Evolutionary conservation across 202 grass and related monocot genomes (phyloP).

Genomic region (Bolboschoenoplectus hybrid): DNA sequence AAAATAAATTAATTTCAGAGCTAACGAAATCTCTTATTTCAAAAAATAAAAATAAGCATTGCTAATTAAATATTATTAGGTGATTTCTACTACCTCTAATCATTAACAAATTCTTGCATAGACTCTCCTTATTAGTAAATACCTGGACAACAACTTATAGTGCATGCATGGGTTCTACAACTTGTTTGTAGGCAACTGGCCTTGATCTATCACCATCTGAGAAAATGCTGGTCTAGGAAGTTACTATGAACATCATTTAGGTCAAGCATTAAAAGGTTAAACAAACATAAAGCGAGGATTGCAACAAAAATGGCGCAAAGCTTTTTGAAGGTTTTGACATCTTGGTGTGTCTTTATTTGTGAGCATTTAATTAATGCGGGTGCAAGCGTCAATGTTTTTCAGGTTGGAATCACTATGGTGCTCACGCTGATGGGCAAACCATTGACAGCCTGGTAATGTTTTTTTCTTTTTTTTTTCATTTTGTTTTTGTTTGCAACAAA

Average conservation of each 20-base stretch:
- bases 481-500: background rate
- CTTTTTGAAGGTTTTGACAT: background rate
- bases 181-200: background rate
- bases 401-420: constrained; percentile 37
- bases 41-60: too few species aligned
- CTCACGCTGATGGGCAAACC: constrained; percentile 12
- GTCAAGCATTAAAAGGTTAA: background rate
- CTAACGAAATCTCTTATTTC: too few species aligned
- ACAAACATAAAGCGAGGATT: background rate
- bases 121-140: background rate
- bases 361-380: background rate
- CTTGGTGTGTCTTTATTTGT: background rate
- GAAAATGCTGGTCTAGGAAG: background rate
- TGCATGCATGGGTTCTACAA: background rate
- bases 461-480: background rate
- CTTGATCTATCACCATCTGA: background rate
- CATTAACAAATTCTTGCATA: background rate
- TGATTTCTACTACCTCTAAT: background rate
- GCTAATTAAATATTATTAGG: background rate
- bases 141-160: background rate
- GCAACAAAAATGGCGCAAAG: constrained; percentile 5
- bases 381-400: constrained; percentile 27
- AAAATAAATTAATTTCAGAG: too few species aligned
- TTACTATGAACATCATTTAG: background rate
- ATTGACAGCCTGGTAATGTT: constrained; percentile 31